Conservation (phyloP, 257 asterid genomes). For the Anisodus acutangulus region DNA sequence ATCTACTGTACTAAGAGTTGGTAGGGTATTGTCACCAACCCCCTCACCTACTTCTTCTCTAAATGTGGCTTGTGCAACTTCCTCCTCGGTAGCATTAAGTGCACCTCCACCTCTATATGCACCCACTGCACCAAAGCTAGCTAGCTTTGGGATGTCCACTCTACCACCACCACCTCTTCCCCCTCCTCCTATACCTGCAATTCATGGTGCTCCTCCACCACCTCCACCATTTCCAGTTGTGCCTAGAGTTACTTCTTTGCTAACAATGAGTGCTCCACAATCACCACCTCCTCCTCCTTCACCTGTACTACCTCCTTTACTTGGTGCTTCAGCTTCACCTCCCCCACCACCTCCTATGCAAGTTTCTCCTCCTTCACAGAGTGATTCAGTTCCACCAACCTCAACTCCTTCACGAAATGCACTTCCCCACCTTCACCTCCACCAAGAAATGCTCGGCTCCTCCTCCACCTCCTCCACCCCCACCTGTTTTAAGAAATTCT, state of each 20-base stretch:
- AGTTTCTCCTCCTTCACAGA: conserved; percentile 27
- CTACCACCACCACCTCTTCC: conserved; percentile 43
- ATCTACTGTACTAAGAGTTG: conserved; percentile 40
- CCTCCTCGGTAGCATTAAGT: conserved; percentile 24
- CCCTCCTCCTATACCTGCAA: conserved; percentile 42
- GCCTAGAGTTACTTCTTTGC: conserved; percentile 18
- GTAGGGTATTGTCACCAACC: conserved; percentile 47
- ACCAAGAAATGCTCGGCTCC: conserved; percentile 44
- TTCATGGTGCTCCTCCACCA: background rate
- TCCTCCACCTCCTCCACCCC: conserved; percentile 46
- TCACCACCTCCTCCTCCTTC: conserved; percentile 45
- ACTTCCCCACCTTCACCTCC: conserved; percentile 40
- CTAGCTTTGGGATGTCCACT: conserved; percentile 28
- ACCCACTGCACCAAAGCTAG: background rate
- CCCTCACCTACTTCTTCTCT: conserved; percentile 67
- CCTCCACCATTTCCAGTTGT: conserved; percentile 31
- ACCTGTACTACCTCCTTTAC: conserved; percentile 38
- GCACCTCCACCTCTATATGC: conserved; percentile 36
- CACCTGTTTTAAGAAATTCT: background rate
- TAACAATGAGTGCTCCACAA: conserved; percentile 33
- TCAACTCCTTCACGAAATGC: conserved; percentile 51
- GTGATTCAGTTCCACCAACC: conserved; percentile 29
- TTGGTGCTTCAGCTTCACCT: conserved; percentile 27
- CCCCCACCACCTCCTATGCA: conserved; percentile 31
- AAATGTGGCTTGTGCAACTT: conserved; percentile 31